Conservation (phyloP, 768 basidiomycete genomes). For the Suillus americanus region DNA sequence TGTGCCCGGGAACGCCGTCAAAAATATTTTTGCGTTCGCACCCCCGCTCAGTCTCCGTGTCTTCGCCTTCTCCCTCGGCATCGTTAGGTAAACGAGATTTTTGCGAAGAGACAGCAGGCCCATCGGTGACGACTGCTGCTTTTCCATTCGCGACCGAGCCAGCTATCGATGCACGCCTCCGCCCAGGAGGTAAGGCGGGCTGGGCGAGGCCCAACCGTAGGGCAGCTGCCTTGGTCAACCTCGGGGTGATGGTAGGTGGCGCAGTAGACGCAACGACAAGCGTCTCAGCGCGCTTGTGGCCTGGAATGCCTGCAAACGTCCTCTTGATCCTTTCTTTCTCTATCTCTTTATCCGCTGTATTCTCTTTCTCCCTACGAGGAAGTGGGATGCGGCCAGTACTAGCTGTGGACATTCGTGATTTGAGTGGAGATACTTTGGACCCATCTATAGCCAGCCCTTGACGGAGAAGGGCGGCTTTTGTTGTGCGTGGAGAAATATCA, state of each 20-base stretch:
- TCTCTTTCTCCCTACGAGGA: slow-evolving; percentile 27
- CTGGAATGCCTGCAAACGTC: slow-evolving; percentile 78
- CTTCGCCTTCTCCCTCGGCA: slow-evolving; percentile 28
- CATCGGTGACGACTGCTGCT: slow-evolving; percentile 7
- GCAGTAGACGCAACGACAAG: slow-evolving; percentile 76
- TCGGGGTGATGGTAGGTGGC: slow-evolving; percentile 67
- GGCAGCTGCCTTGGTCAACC: slow-evolving; percentile 75
- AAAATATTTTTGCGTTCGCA: slow-evolving; percentile 49
- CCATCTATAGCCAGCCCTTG: slow-evolving; percentile 53
- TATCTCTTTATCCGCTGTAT: slow-evolving; percentile 43
- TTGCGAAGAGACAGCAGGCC: slow-evolving; percentile 12
- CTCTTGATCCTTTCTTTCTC: slow-evolving; percentile 60
- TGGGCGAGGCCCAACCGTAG: slow-evolving; percentile 57
- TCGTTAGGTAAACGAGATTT: slow-evolving; percentile 2
- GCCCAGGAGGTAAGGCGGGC: slow-evolving; percentile 38
- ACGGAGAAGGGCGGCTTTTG: slow-evolving; percentile 71
- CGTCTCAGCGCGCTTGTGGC: slow-evolving; percentile 70
- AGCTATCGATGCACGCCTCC: slow-evolving; percentile 37
- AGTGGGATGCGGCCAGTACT: slow-evolving; percentile 35
- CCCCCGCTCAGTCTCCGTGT: slow-evolving; percentile 24
- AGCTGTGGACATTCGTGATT: slow-evolving; percentile 30
- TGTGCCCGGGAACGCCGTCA: slow-evolving; percentile 83
- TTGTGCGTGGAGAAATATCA: slow-evolving; percentile 75
- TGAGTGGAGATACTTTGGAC: slow-evolving; percentile 15
- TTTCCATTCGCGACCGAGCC: slow-evolving; percentile 23